Percentiles rank a stretch among this genome's conserved stretches.
phyloP scores from a whole-genome alignment of 1,284 basidiomycete genomes.

The Afroboletus lepidellus region DNA sequence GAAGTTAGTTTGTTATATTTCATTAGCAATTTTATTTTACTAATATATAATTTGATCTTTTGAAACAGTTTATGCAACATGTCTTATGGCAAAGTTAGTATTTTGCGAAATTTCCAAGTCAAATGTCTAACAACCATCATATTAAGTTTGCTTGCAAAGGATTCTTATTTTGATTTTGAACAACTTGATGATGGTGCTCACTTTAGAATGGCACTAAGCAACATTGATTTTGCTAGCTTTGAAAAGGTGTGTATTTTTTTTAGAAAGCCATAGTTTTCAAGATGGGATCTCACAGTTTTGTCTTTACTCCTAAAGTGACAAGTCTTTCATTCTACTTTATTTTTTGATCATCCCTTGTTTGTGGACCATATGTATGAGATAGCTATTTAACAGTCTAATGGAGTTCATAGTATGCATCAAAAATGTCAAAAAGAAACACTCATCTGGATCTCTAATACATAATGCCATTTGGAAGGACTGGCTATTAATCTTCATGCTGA shows the following conservation, averaged over 20 bases:
- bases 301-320: too few relatives aligned
- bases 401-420: too few relatives aligned
- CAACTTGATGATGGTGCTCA: neutral
- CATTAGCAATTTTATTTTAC: neutral
- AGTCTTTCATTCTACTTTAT: too few relatives aligned
- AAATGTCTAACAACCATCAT: neutral
- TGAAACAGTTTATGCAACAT: slow-evolving; percentile 26
- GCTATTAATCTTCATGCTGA: too few relatives aligned
- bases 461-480: too few relatives aligned
- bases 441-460: too few relatives aligned
- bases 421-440: too few relatives aligned
- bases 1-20: slow-evolving; percentile 11
- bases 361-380: too few relatives aligned
- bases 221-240: slow-evolving; percentile 13
- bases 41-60: neutral
- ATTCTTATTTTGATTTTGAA: slow-evolving; percentile 22
- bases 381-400: too few relatives aligned
- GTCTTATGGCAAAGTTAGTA: slow-evolving; percentile 29
- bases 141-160: slow-evolving; percentile 26
- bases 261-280: neutral
- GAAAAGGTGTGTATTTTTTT: slow-evolving; percentile 8
- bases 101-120: neutral
- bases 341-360: too few relatives aligned
- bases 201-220: neutral
- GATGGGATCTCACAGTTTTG: neutral